Evolutionary conservation across 169 alveolate species (phyloP).

Genomic region (Neospora caninum): DNA sequence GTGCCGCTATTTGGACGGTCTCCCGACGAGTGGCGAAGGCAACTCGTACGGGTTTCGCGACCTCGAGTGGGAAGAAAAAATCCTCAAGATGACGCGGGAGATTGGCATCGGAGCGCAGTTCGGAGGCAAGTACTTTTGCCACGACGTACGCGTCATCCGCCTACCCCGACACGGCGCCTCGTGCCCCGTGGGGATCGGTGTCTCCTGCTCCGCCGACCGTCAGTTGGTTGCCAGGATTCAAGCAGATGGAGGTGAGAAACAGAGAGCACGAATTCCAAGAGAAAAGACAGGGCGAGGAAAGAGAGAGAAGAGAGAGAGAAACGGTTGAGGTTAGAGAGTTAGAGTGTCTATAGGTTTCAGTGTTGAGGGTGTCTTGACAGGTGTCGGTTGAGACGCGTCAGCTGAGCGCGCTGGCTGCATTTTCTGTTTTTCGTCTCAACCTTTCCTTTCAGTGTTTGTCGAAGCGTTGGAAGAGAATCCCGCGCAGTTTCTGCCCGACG

Average conservation of each 20-base stretch:
- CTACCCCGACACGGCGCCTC: constrained; percentile 92
- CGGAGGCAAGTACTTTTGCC: constrained; percentile 91
- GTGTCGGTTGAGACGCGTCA: no score
- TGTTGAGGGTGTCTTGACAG: no score
- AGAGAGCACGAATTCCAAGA: not conserved
- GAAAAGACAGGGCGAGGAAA: not conserved
- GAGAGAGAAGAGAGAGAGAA: no score
- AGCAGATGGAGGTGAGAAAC: constrained; percentile 74
- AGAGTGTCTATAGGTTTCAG: no score
- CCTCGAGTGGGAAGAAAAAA: constrained; percentile 75
- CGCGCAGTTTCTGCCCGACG: constrained; percentile 73
- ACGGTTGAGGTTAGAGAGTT: no score
- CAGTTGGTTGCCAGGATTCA: constrained; percentile 81
- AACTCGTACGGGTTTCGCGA: constrained; percentile 88
- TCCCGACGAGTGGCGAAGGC: constrained; percentile 81
- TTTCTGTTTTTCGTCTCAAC: not conserved
- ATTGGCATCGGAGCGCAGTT: constrained; percentile 92
- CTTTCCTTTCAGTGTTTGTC: constrained; percentile 74
- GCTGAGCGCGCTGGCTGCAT: not conserved
- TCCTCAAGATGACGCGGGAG: constrained; percentile 66
- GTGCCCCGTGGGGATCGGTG: constrained; percentile 90
- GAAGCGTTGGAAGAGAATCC: constrained; percentile 89
- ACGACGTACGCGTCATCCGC: constrained; percentile 89
- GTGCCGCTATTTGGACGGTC: constrained; percentile 80
- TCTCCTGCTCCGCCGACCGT: constrained; percentile 92